phyloP scores from a whole-genome alignment of 305 asterid genomes.

The Nicotiana rustica region DNA sequence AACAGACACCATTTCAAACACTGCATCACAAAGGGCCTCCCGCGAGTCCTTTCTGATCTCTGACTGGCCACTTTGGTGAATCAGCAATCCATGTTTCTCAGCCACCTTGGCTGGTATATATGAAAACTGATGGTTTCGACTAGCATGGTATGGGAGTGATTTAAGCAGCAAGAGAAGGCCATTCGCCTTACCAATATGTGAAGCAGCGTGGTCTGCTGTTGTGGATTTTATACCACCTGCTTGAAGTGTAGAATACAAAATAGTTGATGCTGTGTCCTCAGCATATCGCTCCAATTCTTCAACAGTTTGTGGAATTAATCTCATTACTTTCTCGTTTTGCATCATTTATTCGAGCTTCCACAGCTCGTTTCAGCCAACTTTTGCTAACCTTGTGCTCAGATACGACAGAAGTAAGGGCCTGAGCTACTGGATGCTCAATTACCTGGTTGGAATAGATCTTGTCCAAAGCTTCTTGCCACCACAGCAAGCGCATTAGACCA shows the following conservation, averaged over 20 bases:
- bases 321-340: slow-evolving; percentile 69
- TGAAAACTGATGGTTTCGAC: slow-evolving; percentile 57
- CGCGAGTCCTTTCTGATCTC: slow-evolving; percentile 67
- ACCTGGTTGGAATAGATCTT: slow-evolving; percentile 73
- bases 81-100: slow-evolving; percentile 72
- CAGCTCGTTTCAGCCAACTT: slow-evolving; percentile 83
- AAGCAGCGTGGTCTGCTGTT: slow-evolving; percentile 91
- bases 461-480: slow-evolving; percentile 97
- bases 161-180: slow-evolving; percentile 87
- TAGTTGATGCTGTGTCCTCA: slow-evolving; percentile 86
- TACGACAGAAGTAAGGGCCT: slow-evolving; percentile 70
- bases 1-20: slow-evolving; percentile 90
- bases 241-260: slow-evolving; percentile 85
- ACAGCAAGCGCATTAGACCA: slow-evolving; percentile 92
- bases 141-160: slow-evolving; percentile 83
- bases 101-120: slow-evolving; percentile 81
- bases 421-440: slow-evolving; percentile 91
- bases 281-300: slow-evolving; percentile 82
- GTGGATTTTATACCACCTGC: slow-evolving; percentile 80
- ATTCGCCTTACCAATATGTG: slow-evolving; percentile 94
- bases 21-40: slow-evolving; percentile 69
- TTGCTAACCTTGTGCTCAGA: slow-evolving; percentile 73
- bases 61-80: slow-evolving; percentile 53
- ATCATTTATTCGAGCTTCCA: slow-evolving; percentile 84
- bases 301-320: slow-evolving; percentile 59